Percentiles rank a stretch among this genome's conserved stretches.
Conservation (phyloP, 495 filamentous ascomycete species). For the Tuber microsphaerosporum region DNA sequence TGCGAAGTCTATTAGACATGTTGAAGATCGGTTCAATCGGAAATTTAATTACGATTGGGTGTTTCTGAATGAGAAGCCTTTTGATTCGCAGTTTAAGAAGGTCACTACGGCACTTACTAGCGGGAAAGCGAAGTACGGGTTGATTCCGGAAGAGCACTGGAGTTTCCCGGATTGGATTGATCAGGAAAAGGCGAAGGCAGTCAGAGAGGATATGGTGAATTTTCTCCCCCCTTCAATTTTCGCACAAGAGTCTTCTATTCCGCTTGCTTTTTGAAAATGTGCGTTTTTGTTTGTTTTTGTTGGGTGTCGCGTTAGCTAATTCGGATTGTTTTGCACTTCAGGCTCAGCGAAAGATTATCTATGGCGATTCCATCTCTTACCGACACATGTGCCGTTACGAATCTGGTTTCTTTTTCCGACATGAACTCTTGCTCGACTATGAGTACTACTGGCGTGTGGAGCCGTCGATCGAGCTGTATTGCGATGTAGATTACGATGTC, state of each 20-base stretch:
- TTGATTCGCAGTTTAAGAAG: constrained; percentile 85
- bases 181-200: constrained; percentile 71
- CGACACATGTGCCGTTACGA: constrained; percentile 93
- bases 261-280: constrained; percentile 11
- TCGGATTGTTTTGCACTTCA: neutral
- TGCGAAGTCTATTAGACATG: constrained; percentile 81
- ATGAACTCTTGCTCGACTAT: constrained; percentile 71
- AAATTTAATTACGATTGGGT: constrained; percentile 98
- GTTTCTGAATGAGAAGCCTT: constrained; percentile 91
- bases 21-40: constrained; percentile 95
- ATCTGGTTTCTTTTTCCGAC: constrained; percentile 88
- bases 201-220: constrained; percentile 69
- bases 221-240: neutral
- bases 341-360: constrained; percentile 73
- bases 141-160: constrained; percentile 80
- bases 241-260: neutral
- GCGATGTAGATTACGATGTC: constrained; percentile 74
- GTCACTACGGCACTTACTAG: constrained; percentile 83
- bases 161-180: constrained; percentile 83
- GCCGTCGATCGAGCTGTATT: constrained; percentile 79
- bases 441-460: constrained; percentile 93
- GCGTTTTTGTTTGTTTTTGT: neutral
- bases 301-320: neutral
- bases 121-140: constrained; percentile 79
- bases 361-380: constrained; percentile 87